Base-by-base conservation (phyloP, 2,329 filamentous ascomycete genomes). In the Ceratocystis cubensis region DNA sequence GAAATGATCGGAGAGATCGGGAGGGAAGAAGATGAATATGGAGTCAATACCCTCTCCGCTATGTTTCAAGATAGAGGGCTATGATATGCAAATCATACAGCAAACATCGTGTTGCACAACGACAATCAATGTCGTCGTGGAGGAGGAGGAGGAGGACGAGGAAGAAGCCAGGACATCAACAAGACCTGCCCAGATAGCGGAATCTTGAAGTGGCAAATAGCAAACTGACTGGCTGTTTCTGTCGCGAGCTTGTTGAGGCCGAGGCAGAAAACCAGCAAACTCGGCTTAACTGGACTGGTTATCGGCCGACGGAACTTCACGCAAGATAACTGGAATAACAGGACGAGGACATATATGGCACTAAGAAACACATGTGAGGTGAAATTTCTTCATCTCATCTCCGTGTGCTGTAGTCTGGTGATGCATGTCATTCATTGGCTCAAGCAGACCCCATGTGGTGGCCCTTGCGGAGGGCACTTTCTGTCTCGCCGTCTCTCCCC, bases 371-470 rank as follows among this genome's bases (percentile, higher is more conserved):
- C 10, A n/a, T 17, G 25, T 30, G 28, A 30, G 5, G 53, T 57
- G 53, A 57, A 57, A 57, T 57, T 33, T 57, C 53, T 57, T 57
- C 53, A 57, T 57, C 53, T 57, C 53, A 57, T 57, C 53, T 57
- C 53, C 53, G 53, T 28, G 28, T 41, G 37, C 37, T 5, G 37
- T n/a, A 13, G 53, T 22, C 53, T 57, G 53, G n/a, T 33, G 53
- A 57, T 57, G 53, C 22, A 57, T 57, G 53, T 33, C 22, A 30
- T 30, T 57, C 53, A 57, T 57, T 57, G 53, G 25, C 53, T 28
- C 17, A 33, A 28, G 10, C 22, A 33, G 53, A 41, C 37, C 37
- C 53, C 53, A 22, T 28, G 30, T 57, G 53, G 53, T 57, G 53
- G 53, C 28, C 53, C 53, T 30, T 30, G 53, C 53, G 53, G 28